Evolutionary conservation across 2,329 filamentous ascomycete genomes (phyloP).

Genomic region (Chaetomium strumarium): DNA sequence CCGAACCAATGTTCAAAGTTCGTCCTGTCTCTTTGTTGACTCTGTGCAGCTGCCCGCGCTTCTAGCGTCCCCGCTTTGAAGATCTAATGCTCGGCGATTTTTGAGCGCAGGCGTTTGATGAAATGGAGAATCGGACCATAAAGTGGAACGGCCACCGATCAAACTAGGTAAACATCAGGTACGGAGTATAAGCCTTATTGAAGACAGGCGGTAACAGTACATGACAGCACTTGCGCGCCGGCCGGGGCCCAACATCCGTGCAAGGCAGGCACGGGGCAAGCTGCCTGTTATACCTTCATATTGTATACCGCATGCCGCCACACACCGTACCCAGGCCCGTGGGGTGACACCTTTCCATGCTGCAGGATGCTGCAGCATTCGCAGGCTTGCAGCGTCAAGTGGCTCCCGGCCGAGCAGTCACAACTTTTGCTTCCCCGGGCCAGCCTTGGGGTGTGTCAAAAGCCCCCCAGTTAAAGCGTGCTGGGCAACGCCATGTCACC

Average conservation of each 20-base stretch:
- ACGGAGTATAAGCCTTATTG: background rate
- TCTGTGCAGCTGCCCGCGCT: background rate
- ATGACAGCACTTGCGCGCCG: conserved; percentile 14
- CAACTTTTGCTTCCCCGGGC: background rate
- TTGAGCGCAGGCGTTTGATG: background rate
- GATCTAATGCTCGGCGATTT: background rate
- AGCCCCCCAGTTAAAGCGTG: conserved; percentile 7
- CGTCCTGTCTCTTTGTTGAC: background rate
- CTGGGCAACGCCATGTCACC: conserved; percentile 20
- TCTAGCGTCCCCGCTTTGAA: background rate
- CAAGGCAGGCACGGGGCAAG: conserved; percentile 8
- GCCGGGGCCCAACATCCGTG: conserved; percentile 4
- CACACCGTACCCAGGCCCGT: conserved; percentile 12
- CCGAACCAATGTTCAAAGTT: background rate
- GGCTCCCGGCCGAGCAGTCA: conserved; percentile 17
- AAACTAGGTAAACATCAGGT: background rate
- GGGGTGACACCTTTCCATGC: conserved; percentile 1
- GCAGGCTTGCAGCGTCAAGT: conserved; percentile 13
- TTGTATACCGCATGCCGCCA: conserved; percentile 4
- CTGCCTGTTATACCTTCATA: background rate
- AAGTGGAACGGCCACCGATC: conserved; percentile 2
- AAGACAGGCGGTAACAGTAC: background rate
- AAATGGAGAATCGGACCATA: background rate
- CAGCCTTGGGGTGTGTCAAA: conserved; percentile 3
- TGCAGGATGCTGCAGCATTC: conserved; percentile 6